Base-by-base conservation (phyloP, 1,139 yeast species). In the Kurtzmaniella quercitrusa region DNA sequence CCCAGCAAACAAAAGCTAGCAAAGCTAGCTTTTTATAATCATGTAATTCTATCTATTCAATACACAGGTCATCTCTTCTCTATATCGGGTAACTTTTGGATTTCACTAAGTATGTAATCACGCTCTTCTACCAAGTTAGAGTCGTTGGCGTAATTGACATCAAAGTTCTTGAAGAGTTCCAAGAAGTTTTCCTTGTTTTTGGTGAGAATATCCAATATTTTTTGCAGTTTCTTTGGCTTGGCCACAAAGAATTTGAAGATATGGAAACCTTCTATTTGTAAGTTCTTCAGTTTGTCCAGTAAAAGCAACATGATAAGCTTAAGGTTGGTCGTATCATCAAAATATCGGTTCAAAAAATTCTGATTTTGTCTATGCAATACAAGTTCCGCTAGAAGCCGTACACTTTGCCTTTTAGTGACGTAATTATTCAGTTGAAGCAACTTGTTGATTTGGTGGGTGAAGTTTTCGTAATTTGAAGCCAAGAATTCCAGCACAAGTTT, bases 241-340 rank as follows among this genome's bases (percentile, higher is more conserved):
- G 97, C 98, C 31, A 90, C 91, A 64, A 93, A 89, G 37, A 84
- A 87, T 63, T 93, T 93, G 68, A 93, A 93, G 34, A 93, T 85
- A 55, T 93, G 93, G 59, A 93, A 93, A 3, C 96, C 93, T 62
- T 93, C 98, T 46, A 82, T 68, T 60, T 90, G 96, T 48, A 93
- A 73, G 60, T 90, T 91, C 55, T 85, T 87, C 55, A 95, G 90
- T 62, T 85, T 86, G 59, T 93, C 97, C 50, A 94, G 85, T 53
- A 93, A 70, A 47, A 90, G 66, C 34, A 86, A 75, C 98, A 93
- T 93, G 37, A 89, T 80, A 45, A 89, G 66, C 61, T 93, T 91
- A 53, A 93, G 70, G 57, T 90, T 91, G 44, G 81, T 88, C 1
- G 94, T 81, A 46, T 85, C 85, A 54, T 82, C 86, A 48, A 90